Evolutionary conservation across 768 basidiomycete species (phyloP), one percentile per base, ranked within the genome.

Genomic region (Lentinus brumalis): DNA sequence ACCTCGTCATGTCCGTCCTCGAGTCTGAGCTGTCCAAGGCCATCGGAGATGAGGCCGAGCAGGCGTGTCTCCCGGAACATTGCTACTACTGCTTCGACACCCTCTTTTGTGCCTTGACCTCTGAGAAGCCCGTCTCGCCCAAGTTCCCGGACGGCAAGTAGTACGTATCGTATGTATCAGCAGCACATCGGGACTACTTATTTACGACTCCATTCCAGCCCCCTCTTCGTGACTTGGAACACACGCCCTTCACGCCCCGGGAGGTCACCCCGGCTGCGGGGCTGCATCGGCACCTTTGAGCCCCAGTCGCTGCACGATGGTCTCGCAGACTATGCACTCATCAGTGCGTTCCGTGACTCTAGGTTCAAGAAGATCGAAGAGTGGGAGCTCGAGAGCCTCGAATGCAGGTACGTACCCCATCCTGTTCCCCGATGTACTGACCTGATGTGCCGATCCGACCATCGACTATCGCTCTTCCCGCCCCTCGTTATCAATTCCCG

Each of bases 151-250:
- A 92, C 63, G 86, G 88, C 57, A 88, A 91, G 74, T 95, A 86
- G 94, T 96, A 73, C 69, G 71, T 67, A 21, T 30, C 69, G 71
- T 67, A 21, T 30, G 42, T 15, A 26, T 8, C 46, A 31, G 12
- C 40, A 29, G 44, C 50, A n/a, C 38, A n/a, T 39, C 44, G 46
- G n/a, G 2, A 18, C 44, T 44, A 12, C 14, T 14, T 38, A 16
- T 35, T 49, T 11, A 49, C 46, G 46, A 12, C 46, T 26, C 30
- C 10, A 30, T 53, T 15, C 4, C 64, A 94, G 94, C 75, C 94
- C 96, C 12, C 80, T 99, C 57, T 99, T 99, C 74, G 94, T 98
- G 35, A 98, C 96, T 6, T 99, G 96, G 96, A 95, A 94, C 75
- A 88, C 85, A 47, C 83, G 82, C 60, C 80, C 84, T 35, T 80